phyloP scores from a whole-genome alignment of 371 early-diverging fungal species.

The Pancytospora philotis region DNA sequence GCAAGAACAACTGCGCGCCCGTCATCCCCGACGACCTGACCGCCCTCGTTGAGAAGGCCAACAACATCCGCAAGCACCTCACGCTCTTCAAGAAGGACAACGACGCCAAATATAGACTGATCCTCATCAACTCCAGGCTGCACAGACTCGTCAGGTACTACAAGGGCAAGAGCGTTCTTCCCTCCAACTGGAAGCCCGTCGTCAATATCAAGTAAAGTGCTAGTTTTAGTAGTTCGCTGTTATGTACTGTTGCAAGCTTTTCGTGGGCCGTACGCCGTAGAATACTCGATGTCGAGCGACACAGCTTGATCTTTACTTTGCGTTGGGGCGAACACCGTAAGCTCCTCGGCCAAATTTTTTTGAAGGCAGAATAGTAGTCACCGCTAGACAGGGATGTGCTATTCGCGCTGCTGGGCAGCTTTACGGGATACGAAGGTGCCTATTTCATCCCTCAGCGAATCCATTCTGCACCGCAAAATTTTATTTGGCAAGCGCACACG shows the following conservation, averaged over 20 bases:
- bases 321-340: no score
- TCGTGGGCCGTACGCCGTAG: no score
- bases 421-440: no score
- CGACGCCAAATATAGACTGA: constrained; percentile 95
- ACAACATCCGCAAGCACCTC: constrained; percentile 93
- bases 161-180: constrained; percentile 86
- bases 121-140: constrained; percentile 92
- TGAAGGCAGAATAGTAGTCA: no score
- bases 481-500: no score
- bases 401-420: no score
- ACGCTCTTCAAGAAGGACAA: constrained; percentile 95
- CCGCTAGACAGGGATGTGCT: no score
- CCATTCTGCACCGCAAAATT: no score
- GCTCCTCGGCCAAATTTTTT: no score
- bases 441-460: no score
- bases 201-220: constrained; percentile 37
- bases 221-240: background rate
- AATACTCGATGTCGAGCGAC: no score
- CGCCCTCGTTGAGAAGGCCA: constrained; percentile 96
- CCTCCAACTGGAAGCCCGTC: constrained; percentile 81
- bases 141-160: constrained; percentile 98
- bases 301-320: no score
- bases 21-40: constrained; percentile 97
- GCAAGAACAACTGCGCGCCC: constrained; percentile 79
- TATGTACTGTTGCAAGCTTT: background rate